Evolutionary conservation across 257 asterid genomes (phyloP), one percentile per base, ranked within the genome.

Genomic region (Mentha longifolia): DNA sequence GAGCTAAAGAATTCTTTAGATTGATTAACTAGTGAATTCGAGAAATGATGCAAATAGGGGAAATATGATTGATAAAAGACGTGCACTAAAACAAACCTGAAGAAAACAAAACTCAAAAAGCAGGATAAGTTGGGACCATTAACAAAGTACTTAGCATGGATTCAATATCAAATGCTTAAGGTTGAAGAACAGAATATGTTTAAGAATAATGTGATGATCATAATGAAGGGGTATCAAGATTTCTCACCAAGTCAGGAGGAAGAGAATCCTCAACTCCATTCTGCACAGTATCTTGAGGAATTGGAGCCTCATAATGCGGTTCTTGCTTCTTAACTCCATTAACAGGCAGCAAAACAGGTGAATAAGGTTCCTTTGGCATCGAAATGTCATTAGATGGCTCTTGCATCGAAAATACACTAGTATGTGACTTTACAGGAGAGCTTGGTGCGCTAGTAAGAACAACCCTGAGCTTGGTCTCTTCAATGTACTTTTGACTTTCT

Each of bases 381-480:
- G 68, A 66, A 61, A 72, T 66, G 65, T 81, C 87, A 51, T 70
- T 20, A 61, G 82, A 74, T 46, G 78, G 67, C 65, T 82, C 95
- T 82, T 75, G 86, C 76, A 81, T 81, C 50, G 75, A n/a, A 76
- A 75, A 55, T 57, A 73, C 85, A 77, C 85, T 79, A 69, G 73
- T 80, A 15, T 82, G 87, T 37, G 78, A 78, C 77, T 74, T 71
- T 61, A 56, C 80, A 2, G 92, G 91, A 74, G 91, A 85, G 69
- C 55, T 77, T 20, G 91, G 66, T 49, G 85, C 82, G 51, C 80
- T 85, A 22, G 76, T 80, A 77, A 92, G 88, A 78, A 76, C 58
- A 71, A 92, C 98, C 85, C 80, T 81, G 75, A 90, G 88, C 86
- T 92, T 92, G 79, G 85, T 82, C 84, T 92, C 98, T 73, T 92